Conservation (phyloP, 2,329 filamentous ascomycete species). For the Hirsutella minnesotensis region DNA sequence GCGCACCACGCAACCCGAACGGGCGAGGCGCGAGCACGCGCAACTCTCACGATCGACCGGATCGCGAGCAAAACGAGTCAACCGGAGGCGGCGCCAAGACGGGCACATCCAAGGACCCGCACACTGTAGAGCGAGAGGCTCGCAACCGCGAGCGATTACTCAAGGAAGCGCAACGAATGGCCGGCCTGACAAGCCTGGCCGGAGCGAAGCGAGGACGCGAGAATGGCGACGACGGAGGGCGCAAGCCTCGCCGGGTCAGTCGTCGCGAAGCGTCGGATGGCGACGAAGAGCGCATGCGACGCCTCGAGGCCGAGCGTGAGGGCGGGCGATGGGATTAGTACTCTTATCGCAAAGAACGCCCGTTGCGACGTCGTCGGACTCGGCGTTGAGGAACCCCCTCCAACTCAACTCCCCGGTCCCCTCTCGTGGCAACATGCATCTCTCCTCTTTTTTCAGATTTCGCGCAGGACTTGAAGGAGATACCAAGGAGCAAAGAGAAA, state of each 20-base stretch:
- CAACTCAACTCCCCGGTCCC: neutral
- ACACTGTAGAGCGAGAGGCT: conserved; percentile 58
- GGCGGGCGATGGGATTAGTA: conserved; percentile 33
- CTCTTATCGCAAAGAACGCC: neutral
- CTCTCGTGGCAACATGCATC: neutral
- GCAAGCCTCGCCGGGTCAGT: conserved; percentile 24
- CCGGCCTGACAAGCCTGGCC: conserved; percentile 31
- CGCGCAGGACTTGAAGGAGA: no score
- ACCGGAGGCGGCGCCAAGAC: conserved; percentile 12
- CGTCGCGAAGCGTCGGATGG: conserved; percentile 34
- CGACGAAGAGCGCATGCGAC: conserved; percentile 38
- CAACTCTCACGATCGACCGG: neutral
- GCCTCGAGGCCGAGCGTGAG: conserved; percentile 50
- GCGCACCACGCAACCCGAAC: conserved; percentile 26
- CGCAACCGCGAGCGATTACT: conserved; percentile 53
- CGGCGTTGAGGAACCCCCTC: neutral
- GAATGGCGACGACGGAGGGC: conserved; percentile 27
- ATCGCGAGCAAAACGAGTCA: conserved; percentile 22
- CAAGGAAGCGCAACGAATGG: conserved; percentile 56
- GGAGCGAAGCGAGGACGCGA: conserved; percentile 40
- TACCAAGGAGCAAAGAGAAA: no score
- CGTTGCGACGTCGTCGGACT: neutral
- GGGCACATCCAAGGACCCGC: conserved; percentile 37
- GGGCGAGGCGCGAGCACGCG: conserved; percentile 21
- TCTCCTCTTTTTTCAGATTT: no score